These are phyloP conservation scores for Lepiota subincarnata DNA, from an alignment of 768 basidiomycete species.

Conservation along the genomic window DNA sequence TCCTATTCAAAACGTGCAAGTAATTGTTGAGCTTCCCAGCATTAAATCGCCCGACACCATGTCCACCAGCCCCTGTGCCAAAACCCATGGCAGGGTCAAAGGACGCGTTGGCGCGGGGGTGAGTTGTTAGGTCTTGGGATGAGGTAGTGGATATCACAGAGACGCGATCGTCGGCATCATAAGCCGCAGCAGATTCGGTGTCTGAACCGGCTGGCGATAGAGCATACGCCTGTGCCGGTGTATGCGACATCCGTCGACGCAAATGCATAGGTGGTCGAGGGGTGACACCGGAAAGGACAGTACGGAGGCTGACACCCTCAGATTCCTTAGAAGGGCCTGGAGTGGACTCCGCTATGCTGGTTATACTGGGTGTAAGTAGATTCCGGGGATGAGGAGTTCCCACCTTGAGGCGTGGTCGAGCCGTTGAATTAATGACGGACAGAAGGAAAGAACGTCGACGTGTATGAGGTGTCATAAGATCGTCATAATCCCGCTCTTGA, in stretches of 20 bases:
- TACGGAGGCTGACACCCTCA: constrained; percentile 33
- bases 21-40: constrained; percentile 83
- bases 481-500: constrained; percentile 27
- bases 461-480: constrained; percentile 63
- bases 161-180: constrained; percentile 52
- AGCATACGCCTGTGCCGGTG: constrained; percentile 49
- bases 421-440: constrained; percentile 77
- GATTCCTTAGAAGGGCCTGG: constrained; percentile 23
- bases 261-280: constrained; percentile 49
- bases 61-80: constrained; percentile 54
- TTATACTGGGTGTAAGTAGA: constrained; percentile 29
- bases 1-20: constrained; percentile 78
- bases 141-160: constrained; percentile 82
- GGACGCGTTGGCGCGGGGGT: constrained; percentile 79
- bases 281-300: constrained; percentile 61
- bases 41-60: constrained; percentile 77
- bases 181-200: constrained; percentile 28
- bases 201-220: constrained; percentile 36
- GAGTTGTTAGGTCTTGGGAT: constrained; percentile 83
- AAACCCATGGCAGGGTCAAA: constrained; percentile 83
- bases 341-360: constrained; percentile 27
- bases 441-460: constrained; percentile 80
- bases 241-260: constrained; percentile 52
- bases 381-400: constrained; percentile 56
- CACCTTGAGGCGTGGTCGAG: constrained; percentile 65